Evolutionary conservation across 805 yeast genomes (phyloP), one percentile per base, ranked within the genome.

Genomic region (Millerozyma miso): DNA sequence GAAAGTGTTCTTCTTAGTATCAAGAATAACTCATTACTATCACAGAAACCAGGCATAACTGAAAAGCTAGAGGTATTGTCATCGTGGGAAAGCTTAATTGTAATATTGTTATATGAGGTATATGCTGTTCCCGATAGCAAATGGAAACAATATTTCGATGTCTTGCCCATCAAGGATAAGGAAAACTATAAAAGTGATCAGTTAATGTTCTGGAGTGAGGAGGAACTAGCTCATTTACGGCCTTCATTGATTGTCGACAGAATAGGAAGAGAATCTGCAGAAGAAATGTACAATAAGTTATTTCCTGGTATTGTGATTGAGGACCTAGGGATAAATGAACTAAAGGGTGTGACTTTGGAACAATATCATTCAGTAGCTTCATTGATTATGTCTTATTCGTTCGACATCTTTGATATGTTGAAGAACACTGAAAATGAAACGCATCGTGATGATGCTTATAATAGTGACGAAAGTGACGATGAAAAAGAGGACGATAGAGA

Each of bases 361-460:
- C 78, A 76, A 8, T 93, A 85, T 59, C 83, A 82, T 50, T 66
- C 74, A 31, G 79, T 85, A 45, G 97, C 96, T 0, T 80, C 88
- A 33, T 64, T 86, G 13, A 86, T 93, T 37, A 79, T 89, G 88
- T 77, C 97, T 0, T 91, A 91, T 55, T 86, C 96, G 0, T 91
- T 93, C 63, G 99, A 93, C 59, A 85, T 88, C 12, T 32, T 85
- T 78, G 48, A 54, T 71, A 58, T n/a, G 26, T 17, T 69, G 58
- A 31, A 62, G 10, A 18, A 26, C n/a, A 19, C 31, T 14, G 43
- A 43, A 20, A 58, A 57, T 2, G 62, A 58, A 4, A 60, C 52
- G 2, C 58, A 51, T 0, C 60, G 49, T 1, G 60, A 57, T 6
- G 62, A 53, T 1, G 60, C 53, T 6, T 61, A 49, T 1, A 60